Evolutionary conservation across 2,329 filamentous ascomycete genomes (phyloP).

Genomic region (Diaporthe eres): DNA sequence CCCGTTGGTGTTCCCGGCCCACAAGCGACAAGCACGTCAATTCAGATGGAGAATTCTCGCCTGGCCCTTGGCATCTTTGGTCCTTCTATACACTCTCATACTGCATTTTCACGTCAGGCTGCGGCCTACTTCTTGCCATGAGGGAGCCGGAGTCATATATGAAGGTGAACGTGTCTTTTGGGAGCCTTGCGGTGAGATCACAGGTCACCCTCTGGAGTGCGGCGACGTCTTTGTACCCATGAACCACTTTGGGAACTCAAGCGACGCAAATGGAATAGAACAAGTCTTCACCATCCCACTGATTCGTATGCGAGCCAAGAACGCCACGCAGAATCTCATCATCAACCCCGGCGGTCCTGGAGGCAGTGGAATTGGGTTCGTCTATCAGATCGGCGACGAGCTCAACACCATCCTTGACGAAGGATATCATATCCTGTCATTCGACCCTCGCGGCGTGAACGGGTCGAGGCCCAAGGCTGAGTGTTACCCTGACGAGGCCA

Average conservation of each 20-base stretch:
- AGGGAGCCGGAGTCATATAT: slow-evolving; percentile 40
- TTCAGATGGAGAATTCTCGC: not conserved
- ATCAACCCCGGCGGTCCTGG: slow-evolving; percentile 65
- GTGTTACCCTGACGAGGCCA: slow-evolving; percentile 56
- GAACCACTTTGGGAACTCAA: slow-evolving; percentile 58
- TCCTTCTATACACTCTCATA: not conserved
- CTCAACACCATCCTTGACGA: slow-evolving; percentile 57
- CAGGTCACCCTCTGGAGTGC: slow-evolving; percentile 56
- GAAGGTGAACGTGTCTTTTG: slow-evolving; percentile 54
- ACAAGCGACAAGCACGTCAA: too few relatives aligned
- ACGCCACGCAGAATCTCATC: slow-evolving; percentile 58
- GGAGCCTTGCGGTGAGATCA: slow-evolving; percentile 55
- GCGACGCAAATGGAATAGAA: slow-evolving; percentile 27
- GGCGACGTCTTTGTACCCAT: slow-evolving; percentile 59
- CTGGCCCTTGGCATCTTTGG: not conserved
- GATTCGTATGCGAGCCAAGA: slow-evolving; percentile 57
- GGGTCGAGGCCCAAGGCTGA: slow-evolving; percentile 51
- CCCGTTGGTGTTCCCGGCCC: too few relatives aligned
- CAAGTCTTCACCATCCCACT: slow-evolving; percentile 60
- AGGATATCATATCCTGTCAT: slow-evolving; percentile 60
- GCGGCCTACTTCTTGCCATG: not conserved
- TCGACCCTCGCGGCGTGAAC: slow-evolving; percentile 62
- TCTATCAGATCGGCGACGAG: slow-evolving; percentile 52
- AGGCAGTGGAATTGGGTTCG: slow-evolving; percentile 55
- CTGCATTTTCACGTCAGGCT: not conserved